Evolutionary conservation across 108 stramenopile genomes (phyloP).

Genomic region (Seminavis robusta): DNA sequence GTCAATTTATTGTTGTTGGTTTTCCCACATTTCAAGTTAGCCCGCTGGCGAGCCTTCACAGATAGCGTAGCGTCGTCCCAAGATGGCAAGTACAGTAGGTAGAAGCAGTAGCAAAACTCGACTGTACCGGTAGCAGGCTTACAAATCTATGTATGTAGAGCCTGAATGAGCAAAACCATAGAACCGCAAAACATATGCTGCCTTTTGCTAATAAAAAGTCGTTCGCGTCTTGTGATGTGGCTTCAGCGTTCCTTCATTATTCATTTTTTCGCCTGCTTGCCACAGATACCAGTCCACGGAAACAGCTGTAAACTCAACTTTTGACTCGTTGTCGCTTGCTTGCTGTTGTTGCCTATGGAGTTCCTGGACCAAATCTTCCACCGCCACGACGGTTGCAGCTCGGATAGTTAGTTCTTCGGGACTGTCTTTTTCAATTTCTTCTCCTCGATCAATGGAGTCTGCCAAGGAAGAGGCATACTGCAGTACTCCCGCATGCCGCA

Average conservation of each 20-base stretch:
- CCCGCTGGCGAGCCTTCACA: too few species aligned
- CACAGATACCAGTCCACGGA: conserved; percentile 88
- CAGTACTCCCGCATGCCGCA: conserved; percentile 69
- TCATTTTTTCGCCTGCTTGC: conserved; percentile 76
- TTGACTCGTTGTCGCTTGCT: conserved; percentile 10
- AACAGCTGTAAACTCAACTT: conserved; percentile 56
- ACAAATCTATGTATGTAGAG: too few species aligned
- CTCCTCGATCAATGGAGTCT: conserved; percentile 44
- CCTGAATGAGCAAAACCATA: too few species aligned
- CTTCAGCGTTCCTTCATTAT: conserved; percentile 47
- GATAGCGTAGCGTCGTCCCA: too few species aligned
- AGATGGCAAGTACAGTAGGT: too few species aligned
- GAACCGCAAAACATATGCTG: too few species aligned
- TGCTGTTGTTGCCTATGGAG: conserved; percentile 27
- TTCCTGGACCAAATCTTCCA: conserved; percentile 68
- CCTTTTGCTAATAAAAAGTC: conserved; percentile 82
- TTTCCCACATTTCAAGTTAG: too few species aligned
- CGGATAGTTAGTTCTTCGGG: conserved; percentile 84
- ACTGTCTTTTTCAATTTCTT: conserved; percentile 46
- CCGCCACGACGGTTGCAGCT: conserved; percentile 84
- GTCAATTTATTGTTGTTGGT: too few species aligned
- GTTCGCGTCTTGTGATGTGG: conserved; percentile 78
- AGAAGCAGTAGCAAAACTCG: too few species aligned
- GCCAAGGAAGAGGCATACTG: conserved; percentile 55
- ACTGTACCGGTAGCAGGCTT: too few species aligned